These are phyloP conservation scores for Alternaria incomplexa DNA, from an alignment of 2,329 filamentous ascomycete species.

Conservation along the genomic window DNA sequence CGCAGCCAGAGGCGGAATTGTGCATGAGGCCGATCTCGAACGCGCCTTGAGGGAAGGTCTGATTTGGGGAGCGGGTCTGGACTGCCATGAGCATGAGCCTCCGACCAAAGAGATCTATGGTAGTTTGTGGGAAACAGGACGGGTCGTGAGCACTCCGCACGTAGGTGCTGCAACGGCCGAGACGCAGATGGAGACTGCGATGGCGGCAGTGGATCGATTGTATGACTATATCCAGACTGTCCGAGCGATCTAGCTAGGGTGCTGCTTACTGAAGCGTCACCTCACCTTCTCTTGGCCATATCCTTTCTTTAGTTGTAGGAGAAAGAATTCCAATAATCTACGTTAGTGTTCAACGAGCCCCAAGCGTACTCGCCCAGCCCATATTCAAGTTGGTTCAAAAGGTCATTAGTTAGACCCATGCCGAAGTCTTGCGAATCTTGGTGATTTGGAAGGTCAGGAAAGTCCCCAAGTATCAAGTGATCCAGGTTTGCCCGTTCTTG, in stretches of 20 bases:
- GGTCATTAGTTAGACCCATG: slow-evolving; percentile 17
- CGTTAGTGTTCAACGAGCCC: slow-evolving; percentile 19
- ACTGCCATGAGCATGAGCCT: slow-evolving; percentile 58
- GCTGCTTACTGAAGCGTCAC: not conserved
- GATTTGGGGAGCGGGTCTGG: slow-evolving; percentile 56
- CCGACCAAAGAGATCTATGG: slow-evolving; percentile 49
- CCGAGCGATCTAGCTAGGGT: not conserved
- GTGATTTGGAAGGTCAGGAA: not conserved
- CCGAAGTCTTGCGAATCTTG: not conserved
- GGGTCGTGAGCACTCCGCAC: slow-evolving; percentile 59
- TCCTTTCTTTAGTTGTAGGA: not conserved
- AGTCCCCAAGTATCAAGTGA: not conserved
- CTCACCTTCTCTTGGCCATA: not conserved
- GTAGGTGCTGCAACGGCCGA: slow-evolving; percentile 54
- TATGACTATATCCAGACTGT: slow-evolving; percentile 13
- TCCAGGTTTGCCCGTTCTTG: not conserved
- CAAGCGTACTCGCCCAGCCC: slow-evolving; percentile 44
- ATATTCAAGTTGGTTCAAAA: slow-evolving; percentile 35
- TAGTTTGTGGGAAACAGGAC: slow-evolving; percentile 50
- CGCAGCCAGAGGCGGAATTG: slow-evolving; percentile 55
- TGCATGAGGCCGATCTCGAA: slow-evolving; percentile 57
- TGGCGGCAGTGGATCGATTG: slow-evolving; percentile 43
- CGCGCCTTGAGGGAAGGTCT: slow-evolving; percentile 49
- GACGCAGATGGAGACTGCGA: slow-evolving; percentile 47
- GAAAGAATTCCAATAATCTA: not conserved